phyloP scores from a whole-genome alignment of 1,139 yeast genomes.

The Zygoascus hellenicus region DNA sequence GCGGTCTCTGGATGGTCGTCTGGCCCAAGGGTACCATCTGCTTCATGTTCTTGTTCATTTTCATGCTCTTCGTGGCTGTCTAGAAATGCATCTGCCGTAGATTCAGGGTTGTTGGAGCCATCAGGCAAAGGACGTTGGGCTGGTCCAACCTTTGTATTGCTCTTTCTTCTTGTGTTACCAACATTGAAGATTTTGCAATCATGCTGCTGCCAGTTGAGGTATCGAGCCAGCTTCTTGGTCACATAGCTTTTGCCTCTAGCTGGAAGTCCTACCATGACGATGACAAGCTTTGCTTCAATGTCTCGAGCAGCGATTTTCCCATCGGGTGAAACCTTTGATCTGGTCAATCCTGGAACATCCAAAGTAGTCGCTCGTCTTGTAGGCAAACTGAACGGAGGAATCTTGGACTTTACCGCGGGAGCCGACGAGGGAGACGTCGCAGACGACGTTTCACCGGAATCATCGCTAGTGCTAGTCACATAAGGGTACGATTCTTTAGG shows the following conservation, averaged over 20 bases:
- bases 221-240: conserved; percentile 81
- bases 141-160: conserved; percentile 60
- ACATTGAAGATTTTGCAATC: conserved; percentile 88
- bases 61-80: conserved; percentile 10
- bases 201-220: conserved; percentile 88
- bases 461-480: not conserved
- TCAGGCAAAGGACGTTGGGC: conserved; percentile 69
- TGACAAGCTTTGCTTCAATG: conserved; percentile 77
- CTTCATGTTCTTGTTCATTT: conserved; percentile 6
- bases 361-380: conserved; percentile 62
- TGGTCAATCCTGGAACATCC: conserved; percentile 89
- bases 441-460: conserved; percentile 3
- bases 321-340: conserved; percentile 76
- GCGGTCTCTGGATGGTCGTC: conserved; percentile 8
- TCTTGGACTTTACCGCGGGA: conserved; percentile 14
- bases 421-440: conserved; percentile 3
- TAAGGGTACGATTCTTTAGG: conserved; percentile 17
- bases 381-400: conserved; percentile 22
- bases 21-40: conserved; percentile 1
- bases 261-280: conserved; percentile 91
- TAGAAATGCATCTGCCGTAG: conserved; percentile 9
- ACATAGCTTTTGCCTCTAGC: conserved; percentile 76
- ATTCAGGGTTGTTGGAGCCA: conserved; percentile 16
- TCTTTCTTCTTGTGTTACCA: conserved; percentile 83
- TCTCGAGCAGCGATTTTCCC: conserved; percentile 69